Base-by-base conservation (phyloP, 176 grass and related monocot species). In the Zea mays region DNA sequence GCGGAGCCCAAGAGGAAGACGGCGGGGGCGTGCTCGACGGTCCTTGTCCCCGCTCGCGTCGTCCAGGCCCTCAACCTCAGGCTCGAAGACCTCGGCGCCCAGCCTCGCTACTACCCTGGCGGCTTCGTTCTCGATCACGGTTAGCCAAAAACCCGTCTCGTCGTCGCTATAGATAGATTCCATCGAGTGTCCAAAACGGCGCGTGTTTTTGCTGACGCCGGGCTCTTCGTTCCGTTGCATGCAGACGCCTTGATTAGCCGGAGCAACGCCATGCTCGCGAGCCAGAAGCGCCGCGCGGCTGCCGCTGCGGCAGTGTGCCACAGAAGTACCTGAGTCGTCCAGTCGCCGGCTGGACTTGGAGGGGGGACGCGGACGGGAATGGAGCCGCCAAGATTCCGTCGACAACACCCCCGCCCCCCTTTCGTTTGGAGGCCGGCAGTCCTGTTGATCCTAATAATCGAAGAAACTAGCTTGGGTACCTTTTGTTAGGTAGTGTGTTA, bases 41-140 rank as follows among this genome's bases (percentile, higher is more conserved):
- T 94, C 47, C 88, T 97, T 82, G 78, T 97, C 35, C 95, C 95
- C 3, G 86, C 91, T 8, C 83, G 87, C 63, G 91, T 94, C 13
- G 95, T 97, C 33, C 95, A 94, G 0, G 89, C 95, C 10, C 62
- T 97, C 57, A 94, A 97, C 78, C 82, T 94, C 1, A 94, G 88
- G 68, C 78, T 93, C 17, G 91, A 94, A 21, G 91, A 97, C 41
- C 76, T 97, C 1, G 89, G 84, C 42, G 87, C 86, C 0, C 94
- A 94, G 58, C 89, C 79, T 17, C 85, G 91, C 27, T 27, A 27
- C 8, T 82, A 89, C 40, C 87, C 85, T 34, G 91, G 89, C 1
- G 89, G 84, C 42, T 83, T 90, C 48, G 55, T 87, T 57, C 88
- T 90, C 5, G 84, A 93, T 7, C 88, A 84, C 20, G 86, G 94